Base-by-base conservation (phyloP, 805 yeast genomes). In the Brettanomyces naardenensis region DNA sequence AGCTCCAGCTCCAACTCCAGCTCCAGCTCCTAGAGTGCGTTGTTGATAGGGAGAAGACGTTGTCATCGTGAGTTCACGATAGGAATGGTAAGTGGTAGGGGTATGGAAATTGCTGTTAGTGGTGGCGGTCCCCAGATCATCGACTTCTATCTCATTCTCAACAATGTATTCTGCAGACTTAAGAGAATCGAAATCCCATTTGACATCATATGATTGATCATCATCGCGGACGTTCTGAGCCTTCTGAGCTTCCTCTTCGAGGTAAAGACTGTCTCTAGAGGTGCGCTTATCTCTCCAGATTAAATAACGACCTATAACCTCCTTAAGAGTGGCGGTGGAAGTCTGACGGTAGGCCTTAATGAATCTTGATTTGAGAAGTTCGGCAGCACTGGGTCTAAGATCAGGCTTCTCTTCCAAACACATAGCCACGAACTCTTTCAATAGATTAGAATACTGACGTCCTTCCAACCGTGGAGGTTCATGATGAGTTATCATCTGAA, bases 381-480 rank as follows among this genome's bases (percentile, higher is more conserved):
- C 95, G 33, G 87, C 96, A 2, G 97, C 97, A 31, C 75, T 66
- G 0, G 90, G 83, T 48, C 99, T 69, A 52, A 85, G 94, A 13
- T 76, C 80, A 0, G 97, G 95, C 41, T 83, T 85, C 58, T 94
- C 98, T 56, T 94, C 97, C 31, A 92, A 67, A 61, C 97, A 90
- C 33, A 82, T 63, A 0, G 98, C 96, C 37, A 94, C 79, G 40
- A 87, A 75, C 55, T 92, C 97, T 50, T 89, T 92, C 39, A 92
- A 64, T 2, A 71, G 59, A 0, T 83, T 56, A 1, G 95, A 75
- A 56, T 85, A 87, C 42, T 80, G 85, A 37, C 89, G 66, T 6
- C 97, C 97, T 55, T 92, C 98, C 40, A 92, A 65, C 44, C 98
- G 71, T 4, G 98, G 95, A 4, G 99, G 98, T 38, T 89, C 85